Evolutionary conservation across 768 basidiomycete genomes (phyloP).

Genomic region (Pisolithus sp.): DNA sequence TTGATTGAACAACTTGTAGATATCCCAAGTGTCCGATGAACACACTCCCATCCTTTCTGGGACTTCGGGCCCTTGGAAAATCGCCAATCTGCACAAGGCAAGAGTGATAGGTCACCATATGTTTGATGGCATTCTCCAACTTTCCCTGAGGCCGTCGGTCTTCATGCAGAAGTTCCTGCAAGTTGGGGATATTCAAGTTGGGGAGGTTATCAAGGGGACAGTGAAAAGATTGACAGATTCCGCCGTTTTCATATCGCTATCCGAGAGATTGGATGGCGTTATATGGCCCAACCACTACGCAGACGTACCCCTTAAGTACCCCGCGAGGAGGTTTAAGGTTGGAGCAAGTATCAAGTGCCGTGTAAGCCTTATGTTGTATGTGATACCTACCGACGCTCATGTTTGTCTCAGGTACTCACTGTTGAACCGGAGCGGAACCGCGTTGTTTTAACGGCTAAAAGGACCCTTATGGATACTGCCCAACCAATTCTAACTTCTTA

Average conservation of each 20-base stretch:
- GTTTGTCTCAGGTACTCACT: conserved; percentile 55
- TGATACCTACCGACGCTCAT: not conserved
- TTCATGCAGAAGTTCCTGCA: conserved; percentile 84
- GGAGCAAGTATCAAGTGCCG: conserved; percentile 81
- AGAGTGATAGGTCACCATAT: conserved; percentile 82
- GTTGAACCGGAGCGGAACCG: conserved; percentile 79
- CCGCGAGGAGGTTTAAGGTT: conserved; percentile 81
- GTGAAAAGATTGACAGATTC: conserved; percentile 80
- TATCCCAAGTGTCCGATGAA: conserved; percentile 90
- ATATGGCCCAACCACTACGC: conserved; percentile 95
- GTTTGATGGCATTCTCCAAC: conserved; percentile 82
- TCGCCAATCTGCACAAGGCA: conserved; percentile 72
- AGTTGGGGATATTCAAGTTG: conserved; percentile 75
- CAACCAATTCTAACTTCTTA: conserved; percentile 61
- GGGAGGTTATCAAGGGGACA: conserved; percentile 80
- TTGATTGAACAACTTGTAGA: conserved; percentile 39
- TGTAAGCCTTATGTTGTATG: conserved; percentile 38
- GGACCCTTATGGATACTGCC: conserved; percentile 75
- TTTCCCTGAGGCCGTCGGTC: conserved; percentile 79
- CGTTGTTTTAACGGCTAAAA: conserved; percentile 86
- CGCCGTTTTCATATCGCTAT: conserved; percentile 79
- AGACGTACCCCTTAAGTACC: conserved; percentile 91
- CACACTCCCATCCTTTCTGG: conserved; percentile 72
- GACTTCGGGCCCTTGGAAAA: conserved; percentile 73
- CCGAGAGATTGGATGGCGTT: conserved; percentile 85